Evolutionary conservation across 2,329 filamentous ascomycete species (phyloP).

Genomic region (Thermothelomyces thermophilus): DNA sequence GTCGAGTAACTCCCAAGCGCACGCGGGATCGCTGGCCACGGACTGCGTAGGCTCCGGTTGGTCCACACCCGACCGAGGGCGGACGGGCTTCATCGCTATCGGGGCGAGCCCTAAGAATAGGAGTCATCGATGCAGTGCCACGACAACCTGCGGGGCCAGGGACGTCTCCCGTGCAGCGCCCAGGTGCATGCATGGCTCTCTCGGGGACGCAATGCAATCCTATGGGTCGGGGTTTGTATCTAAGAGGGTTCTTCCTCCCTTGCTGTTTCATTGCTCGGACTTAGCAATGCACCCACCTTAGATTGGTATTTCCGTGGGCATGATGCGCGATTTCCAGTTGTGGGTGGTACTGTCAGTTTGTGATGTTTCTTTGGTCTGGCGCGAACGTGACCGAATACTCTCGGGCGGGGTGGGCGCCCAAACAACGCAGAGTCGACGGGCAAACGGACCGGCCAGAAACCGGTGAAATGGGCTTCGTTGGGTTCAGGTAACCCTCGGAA

Average conservation of each 20-base stretch:
- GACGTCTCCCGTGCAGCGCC: slow-evolving; percentile 10
- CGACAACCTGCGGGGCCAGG: slow-evolving; percentile 21
- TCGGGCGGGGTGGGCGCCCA: too few relatives aligned
- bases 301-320: slow-evolving; percentile 5
- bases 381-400: too few relatives aligned
- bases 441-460: too few relatives aligned
- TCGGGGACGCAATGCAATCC: slow-evolving; percentile 15
- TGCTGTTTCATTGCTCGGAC: slow-evolving; percentile 10
- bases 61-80: slow-evolving; percentile 16
- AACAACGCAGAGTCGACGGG: too few relatives aligned
- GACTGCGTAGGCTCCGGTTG: slow-evolving; percentile 23
- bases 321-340: slow-evolving; percentile 7
- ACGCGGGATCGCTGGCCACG: slow-evolving; percentile 9
- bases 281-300: slow-evolving; percentile 17
- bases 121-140: slow-evolving; percentile 25
- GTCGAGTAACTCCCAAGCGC: slow-evolving; percentile 2
- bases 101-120: slow-evolving; percentile 24
- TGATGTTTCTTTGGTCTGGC: too few relatives aligned
- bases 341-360: not conserved
- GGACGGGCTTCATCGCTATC: slow-evolving; percentile 17
- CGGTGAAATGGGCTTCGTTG: too few relatives aligned
- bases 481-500: too few relatives aligned
- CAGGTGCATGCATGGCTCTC: slow-evolving; percentile 20
- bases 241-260: slow-evolving; percentile 1
- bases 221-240: slow-evolving; percentile 8